Conservation (phyloP, 192 early-diverging fungal genomes). For the Backusella circina region DNA sequence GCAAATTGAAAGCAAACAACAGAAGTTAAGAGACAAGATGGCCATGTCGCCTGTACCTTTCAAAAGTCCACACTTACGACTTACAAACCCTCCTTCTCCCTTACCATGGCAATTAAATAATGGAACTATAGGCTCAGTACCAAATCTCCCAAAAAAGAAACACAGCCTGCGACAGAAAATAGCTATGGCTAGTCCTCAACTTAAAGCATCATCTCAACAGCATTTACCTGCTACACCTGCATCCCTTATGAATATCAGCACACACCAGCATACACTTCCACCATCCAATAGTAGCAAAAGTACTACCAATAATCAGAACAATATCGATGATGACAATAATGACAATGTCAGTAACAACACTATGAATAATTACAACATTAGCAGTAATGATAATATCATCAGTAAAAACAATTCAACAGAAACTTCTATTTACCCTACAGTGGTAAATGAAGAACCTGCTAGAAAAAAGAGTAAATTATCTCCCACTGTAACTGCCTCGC, state of each 20-base stretch:
- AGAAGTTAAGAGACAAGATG: not conserved
- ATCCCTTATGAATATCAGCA: slow-evolving; percentile 56
- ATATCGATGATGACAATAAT: not conserved
- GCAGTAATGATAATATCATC: not conserved
- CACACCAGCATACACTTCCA: not conserved
- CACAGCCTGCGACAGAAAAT: slow-evolving; percentile 14
- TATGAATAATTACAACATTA: no score
- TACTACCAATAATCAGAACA: not conserved
- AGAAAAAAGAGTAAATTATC: slow-evolving; percentile 1
- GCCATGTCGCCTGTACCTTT: not conserved
- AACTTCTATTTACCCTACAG: not conserved
- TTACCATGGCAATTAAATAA: not conserved
- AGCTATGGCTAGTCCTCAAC: slow-evolving; percentile 14
- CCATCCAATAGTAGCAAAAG: not conserved
- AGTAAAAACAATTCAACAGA: not conserved
- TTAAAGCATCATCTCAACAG: not conserved
- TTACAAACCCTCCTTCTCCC: not conserved
- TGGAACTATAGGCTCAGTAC: not conserved
- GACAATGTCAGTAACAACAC: not conserved
- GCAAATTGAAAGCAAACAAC: slow-evolving; percentile 2
- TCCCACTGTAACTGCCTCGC: slow-evolving; percentile 9
- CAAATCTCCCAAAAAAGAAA: not conserved
- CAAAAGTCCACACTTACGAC: not conserved
- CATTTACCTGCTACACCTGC: slow-evolving; percentile 60
- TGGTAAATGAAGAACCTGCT: not conserved